Conservation (phyloP, 495 filamentous ascomycete species). For the Tuber indicum region DNA sequence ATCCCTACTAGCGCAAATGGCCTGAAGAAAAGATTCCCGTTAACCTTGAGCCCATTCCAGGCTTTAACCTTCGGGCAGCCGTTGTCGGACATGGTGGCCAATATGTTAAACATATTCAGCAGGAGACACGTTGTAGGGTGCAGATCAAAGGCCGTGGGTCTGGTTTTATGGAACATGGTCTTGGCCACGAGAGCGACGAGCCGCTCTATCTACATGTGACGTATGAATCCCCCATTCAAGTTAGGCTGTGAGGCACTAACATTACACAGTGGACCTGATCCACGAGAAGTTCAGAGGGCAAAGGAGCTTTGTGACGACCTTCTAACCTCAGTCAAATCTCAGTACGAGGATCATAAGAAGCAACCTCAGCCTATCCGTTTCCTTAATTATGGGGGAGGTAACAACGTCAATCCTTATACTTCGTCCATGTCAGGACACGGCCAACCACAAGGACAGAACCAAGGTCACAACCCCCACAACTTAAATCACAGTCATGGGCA, state of each 20-base stretch:
- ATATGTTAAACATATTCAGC: slow-evolving; percentile 96
- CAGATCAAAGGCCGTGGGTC: slow-evolving; percentile 98
- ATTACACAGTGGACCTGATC: slow-evolving; percentile 69
- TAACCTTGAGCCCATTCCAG: slow-evolving; percentile 78
- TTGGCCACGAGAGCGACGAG: slow-evolving; percentile 83
- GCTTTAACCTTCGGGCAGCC: slow-evolving; percentile 94
- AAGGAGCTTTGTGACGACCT: slow-evolving; percentile 85
- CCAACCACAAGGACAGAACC: slow-evolving; percentile 33
- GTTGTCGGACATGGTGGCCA: slow-evolving; percentile 89
- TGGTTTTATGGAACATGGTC: slow-evolving; percentile 80
- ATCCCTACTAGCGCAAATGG: slow-evolving; percentile 78
- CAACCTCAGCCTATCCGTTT: slow-evolving; percentile 66
- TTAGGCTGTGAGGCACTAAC: slow-evolving; percentile 39
- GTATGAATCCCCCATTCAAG: slow-evolving; percentile 50
- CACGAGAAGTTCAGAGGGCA: slow-evolving; percentile 74
- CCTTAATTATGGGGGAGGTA: slow-evolving; percentile 50
- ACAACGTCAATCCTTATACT: slow-evolving; percentile 41
- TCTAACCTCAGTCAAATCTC: slow-evolving; percentile 69
- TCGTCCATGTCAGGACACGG: slow-evolving; percentile 39
- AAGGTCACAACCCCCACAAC: slow-evolving; percentile 35
- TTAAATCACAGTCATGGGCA: slow-evolving; percentile 32
- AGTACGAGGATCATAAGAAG: slow-evolving; percentile 84
- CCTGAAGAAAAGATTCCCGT: slow-evolving; percentile 91
- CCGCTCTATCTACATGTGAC: slow-evolving; percentile 92
- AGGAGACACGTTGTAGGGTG: slow-evolving; percentile 86